Evolutionary conservation across 441 rosid genomes (phyloP), one percentile per base, ranked within the genome.

Genomic region (Cnidoscolus chayamansa): DNA sequence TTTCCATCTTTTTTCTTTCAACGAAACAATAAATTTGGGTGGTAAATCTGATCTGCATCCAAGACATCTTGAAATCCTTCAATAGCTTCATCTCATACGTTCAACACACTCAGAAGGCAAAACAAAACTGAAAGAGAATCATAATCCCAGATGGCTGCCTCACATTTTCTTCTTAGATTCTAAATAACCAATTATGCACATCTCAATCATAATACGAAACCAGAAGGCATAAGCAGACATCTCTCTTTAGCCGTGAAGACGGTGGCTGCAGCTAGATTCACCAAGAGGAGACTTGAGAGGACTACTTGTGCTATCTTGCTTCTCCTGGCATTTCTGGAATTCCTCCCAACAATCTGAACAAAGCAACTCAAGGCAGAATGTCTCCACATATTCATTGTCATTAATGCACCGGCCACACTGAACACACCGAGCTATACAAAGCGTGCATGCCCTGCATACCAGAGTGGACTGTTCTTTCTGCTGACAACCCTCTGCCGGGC

Each of bases 351-450:
- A 95, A 72, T 79, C 80, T 30, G 86, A 86, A 77, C 99, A 95
- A 58, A 93, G 83, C 73, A 84, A 77, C 73, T 93, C 96, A 72
- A 95, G 74, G 72, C 89, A 87, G 71, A 95, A 95, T 2, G 95
- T 93, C 72, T 95, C 99, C 83, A 86, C 97, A 8, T 89, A 95
- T 62, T 88, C 97, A 15, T 85, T 80, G 75, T 89, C 97, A 76
- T 85, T 85, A 70, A 95, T 82, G 82, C 99, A 93, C 73, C 92
- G 79, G 66, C 99, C 98, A 85, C 99, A 95, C 63, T 93, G 87
- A 70, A 69, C 82, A 74, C 99, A 95, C 62, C 99, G 86, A 74
- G 81, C 67, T 72, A 93, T 87, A 79, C 99, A 95, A 49, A 93
- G 81, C 0, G 85, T 84, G 86, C 99, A 95, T 1, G 89, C 99